These are phyloP conservation scores for Mentha longifolia DNA, from an alignment of 257 asterid genomes.

Conservation along the genomic window DNA sequence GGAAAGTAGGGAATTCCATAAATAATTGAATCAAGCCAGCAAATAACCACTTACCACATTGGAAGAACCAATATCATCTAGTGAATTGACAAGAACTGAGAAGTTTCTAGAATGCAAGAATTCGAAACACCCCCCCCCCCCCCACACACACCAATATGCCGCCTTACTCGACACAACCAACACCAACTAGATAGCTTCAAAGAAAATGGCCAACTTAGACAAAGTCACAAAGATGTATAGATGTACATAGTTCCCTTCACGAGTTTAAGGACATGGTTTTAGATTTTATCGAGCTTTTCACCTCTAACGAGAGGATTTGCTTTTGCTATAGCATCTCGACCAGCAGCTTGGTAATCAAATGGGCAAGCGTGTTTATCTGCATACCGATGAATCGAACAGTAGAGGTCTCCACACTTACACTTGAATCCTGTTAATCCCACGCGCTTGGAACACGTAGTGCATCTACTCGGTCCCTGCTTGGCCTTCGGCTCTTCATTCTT, in stretches of 20 bases:
- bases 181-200: slow-evolving; percentile 26
- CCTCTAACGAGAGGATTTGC: slow-evolving; percentile 64
- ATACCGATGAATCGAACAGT: slow-evolving; percentile 58
- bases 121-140: slow-evolving; percentile 17
- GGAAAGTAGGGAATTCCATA: slow-evolving; percentile 33
- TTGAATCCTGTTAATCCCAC: slow-evolving; percentile 59
- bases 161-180: slow-evolving; percentile 23
- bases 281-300: slow-evolving; percentile 64
- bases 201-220: slow-evolving; percentile 37
- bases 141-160: background rate
- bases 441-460: slow-evolving; percentile 57
- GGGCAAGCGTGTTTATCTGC: slow-evolving; percentile 60
- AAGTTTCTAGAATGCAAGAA: slow-evolving; percentile 35
- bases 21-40: slow-evolving; percentile 38
- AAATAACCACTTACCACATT: slow-evolving; percentile 45
- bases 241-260: slow-evolving; percentile 28
- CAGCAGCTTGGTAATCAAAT: slow-evolving; percentile 58
- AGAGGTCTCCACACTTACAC: slow-evolving; percentile 63
- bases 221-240: slow-evolving; percentile 19
- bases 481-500: slow-evolving; percentile 37
- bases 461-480: slow-evolving; percentile 56
- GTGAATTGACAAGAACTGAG: slow-evolving; percentile 37
- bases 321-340: slow-evolving; percentile 58
- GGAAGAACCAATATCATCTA: slow-evolving; percentile 39
- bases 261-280: slow-evolving; percentile 6